These are phyloP conservation scores for Pulicaria dysenterica DNA, from an alignment of 129 eudicot genomes.

Conservation along the genomic window DNA sequence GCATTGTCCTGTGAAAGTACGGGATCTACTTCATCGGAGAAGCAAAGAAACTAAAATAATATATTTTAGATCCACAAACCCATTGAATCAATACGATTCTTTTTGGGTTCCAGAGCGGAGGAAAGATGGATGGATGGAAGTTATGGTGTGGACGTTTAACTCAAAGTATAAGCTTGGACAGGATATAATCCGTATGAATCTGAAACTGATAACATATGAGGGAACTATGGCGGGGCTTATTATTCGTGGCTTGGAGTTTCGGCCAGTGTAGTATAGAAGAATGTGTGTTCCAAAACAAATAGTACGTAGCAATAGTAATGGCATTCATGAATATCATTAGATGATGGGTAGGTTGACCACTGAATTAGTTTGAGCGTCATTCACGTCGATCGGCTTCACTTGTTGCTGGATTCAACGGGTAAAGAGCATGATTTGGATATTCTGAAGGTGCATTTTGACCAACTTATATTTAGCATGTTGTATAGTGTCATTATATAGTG, in stretches of 20 bases:
- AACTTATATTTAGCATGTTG: too few species aligned
- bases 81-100: too few species aligned
- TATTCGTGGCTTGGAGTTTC: background rate
- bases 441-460: too few species aligned
- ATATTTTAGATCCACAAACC: background rate
- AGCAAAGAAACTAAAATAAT: too few species aligned
- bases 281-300: too few species aligned
- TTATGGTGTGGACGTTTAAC: too few species aligned
- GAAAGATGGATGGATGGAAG: too few species aligned
- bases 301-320: too few species aligned
- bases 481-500: too few species aligned
- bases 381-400: conserved; percentile 52
- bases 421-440: background rate
- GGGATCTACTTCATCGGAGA: background rate
- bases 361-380: conserved; percentile 35
- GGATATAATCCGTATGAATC: background rate
- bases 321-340: too few species aligned
- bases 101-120: too few species aligned
- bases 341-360: too few species aligned
- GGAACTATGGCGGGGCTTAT: conserved; percentile 1
- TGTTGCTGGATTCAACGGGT: conserved; percentile 31
- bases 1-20: background rate
- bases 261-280: background rate
- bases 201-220: background rate
- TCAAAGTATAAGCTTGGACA: background rate